Percentiles rank a stretch among this genome's conserved stretches.
phyloP scores from a whole-genome alignment of 176 grass and related monocot genomes.

The Ensete ventricosum region DNA sequence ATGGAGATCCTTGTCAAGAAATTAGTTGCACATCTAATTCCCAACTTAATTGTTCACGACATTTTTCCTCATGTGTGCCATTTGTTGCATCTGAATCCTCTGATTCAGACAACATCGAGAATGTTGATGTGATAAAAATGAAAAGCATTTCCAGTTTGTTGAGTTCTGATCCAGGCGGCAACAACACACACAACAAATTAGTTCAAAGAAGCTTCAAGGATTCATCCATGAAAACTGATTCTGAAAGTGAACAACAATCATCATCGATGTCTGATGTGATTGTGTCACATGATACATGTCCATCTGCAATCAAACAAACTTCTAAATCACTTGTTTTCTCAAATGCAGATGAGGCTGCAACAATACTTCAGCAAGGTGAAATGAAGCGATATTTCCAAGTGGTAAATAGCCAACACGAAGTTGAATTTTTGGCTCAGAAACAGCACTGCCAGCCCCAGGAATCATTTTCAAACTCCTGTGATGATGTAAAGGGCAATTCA shows the following conservation, averaged over 20 bases:
- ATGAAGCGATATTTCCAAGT: conserved; percentile 9
- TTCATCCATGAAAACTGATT: conserved; percentile 15
- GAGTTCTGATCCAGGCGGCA: conserved; percentile 17
- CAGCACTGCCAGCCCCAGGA: conserved; percentile 14
- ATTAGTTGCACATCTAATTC: conserved; percentile 21
- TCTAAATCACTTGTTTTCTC: not conserved
- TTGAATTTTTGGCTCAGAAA: conserved; percentile 20
- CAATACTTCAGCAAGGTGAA: not conserved
- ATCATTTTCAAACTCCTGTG: conserved; percentile 24
- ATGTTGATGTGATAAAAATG: conserved; percentile 11
- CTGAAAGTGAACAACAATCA: conserved; percentile 13
- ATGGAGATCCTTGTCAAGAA: conserved; percentile 19
- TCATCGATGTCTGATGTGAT: not conserved
- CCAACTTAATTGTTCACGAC: conserved; percentile 23
- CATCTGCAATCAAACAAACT: too few species aligned
- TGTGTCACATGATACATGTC: not conserved
- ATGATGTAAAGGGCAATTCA: not conserved
- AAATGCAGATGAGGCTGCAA: not conserved
- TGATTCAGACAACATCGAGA: conserved; percentile 30
- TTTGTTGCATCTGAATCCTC: conserved; percentile 27
- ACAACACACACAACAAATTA: conserved; percentile 9
- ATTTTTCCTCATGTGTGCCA: conserved; percentile 20
- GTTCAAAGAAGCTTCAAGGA: conserved; percentile 4
- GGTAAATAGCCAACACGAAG: conserved; percentile 14
- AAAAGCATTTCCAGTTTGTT: conserved; percentile 9